A percentile compares a stretch with the other conserved stretches of the same genome.
Evolutionary conservation across 75 land plant species (phyloP).

Genomic region (Pseudotsuga menziesii): DNA sequence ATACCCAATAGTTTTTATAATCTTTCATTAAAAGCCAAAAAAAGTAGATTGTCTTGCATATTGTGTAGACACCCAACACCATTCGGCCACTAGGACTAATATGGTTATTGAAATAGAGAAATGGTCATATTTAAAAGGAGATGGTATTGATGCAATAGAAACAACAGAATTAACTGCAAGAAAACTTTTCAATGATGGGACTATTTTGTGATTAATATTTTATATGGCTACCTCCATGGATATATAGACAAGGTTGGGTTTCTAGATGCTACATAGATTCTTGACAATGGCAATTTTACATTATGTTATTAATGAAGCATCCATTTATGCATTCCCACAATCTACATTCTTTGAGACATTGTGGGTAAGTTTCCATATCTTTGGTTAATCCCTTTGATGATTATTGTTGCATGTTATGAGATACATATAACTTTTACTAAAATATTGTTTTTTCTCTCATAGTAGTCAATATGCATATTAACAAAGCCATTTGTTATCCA

Average conservation of each 20-base stretch:
- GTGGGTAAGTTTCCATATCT: neutral
- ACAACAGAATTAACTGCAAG: conserved; percentile 22
- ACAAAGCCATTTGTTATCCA: too few species aligned
- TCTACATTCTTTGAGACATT: conserved; percentile 34
- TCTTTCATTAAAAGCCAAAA: conserved; percentile 70
- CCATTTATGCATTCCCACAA: conserved; percentile 21
- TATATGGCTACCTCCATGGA: conserved; percentile 82
- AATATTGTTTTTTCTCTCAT: too few species aligned
- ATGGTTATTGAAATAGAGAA: neutral
- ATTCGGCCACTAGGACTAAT: conserved; percentile 2
- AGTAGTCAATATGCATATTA: too few species aligned
- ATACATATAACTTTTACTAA: too few species aligned
- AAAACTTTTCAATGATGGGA: conserved; percentile 66
- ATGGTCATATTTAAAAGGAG: neutral
- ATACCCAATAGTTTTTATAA: conserved; percentile 80
- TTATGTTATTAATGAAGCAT: conserved; percentile 20
- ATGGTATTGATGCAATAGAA: neutral
- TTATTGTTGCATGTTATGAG: too few species aligned
- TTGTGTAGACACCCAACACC: conserved; percentile 17
- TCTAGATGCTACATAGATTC: conserved; percentile 64
- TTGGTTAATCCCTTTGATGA: neutral
- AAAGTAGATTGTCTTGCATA: conserved; percentile 69
- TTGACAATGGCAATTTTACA: conserved; percentile 51
- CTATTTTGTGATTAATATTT: conserved; percentile 72
- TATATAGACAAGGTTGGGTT: conserved; percentile 76